Evolutionary conservation across 176 grass and related monocot species (phyloP).

Genomic region (Saccharum officinarum): DNA sequence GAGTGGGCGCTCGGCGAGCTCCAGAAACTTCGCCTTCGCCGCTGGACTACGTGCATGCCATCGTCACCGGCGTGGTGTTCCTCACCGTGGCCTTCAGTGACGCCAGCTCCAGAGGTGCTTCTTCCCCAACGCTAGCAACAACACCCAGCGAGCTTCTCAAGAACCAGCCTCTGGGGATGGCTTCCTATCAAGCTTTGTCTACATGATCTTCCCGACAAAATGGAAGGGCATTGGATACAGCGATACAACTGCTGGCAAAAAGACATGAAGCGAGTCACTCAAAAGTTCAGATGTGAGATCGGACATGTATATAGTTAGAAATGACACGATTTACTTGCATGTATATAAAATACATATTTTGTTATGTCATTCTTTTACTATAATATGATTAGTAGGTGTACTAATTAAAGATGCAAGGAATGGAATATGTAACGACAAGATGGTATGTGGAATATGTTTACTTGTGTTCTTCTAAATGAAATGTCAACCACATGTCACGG

Average conservation of each 20-base stretch:
- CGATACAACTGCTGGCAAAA: background rate
- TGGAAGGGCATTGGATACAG: constrained; percentile 49
- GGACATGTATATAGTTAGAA: background rate
- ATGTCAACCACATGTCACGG: too few species aligned
- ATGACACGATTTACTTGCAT: background rate
- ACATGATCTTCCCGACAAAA: constrained; percentile 47
- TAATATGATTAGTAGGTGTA: background rate
- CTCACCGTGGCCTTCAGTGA: constrained; percentile 47
- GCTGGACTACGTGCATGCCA: constrained; percentile 39
- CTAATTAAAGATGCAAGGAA: background rate
- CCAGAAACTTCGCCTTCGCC: background rate
- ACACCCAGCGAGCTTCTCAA: constrained; percentile 20
- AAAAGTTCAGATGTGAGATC: background rate
- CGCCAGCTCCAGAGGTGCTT: constrained; percentile 35
- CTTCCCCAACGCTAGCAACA: constrained; percentile 12
- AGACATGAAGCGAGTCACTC: background rate
- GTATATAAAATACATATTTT: background rate
- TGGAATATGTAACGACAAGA: background rate
- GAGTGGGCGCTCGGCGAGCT: background rate
- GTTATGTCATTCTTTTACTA: background rate
- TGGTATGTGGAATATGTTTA: background rate
- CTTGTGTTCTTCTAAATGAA: too few species aligned
- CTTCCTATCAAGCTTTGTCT: constrained; percentile 46
- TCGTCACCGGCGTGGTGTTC: constrained; percentile 31
- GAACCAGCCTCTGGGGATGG: constrained; percentile 53